Evolutionary conservation across 1,284 basidiomycete genomes (phyloP), one percentile per base, ranked within the genome.

Genomic region (Trichosporon sp.): DNA sequence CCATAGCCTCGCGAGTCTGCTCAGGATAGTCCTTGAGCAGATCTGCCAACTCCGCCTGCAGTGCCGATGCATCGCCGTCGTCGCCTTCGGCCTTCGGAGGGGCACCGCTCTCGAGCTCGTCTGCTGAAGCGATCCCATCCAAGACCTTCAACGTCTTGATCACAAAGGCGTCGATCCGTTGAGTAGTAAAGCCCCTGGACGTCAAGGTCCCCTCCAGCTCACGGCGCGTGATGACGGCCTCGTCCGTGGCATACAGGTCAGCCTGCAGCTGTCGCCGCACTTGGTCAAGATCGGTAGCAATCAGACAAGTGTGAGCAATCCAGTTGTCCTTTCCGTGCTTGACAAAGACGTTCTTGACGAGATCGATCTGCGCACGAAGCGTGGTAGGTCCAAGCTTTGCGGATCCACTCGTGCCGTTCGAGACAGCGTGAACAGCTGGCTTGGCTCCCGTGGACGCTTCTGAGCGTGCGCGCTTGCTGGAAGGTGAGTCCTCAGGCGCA

Each of bases 241-340:
- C 74, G 60, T 76, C 76, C 19, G 74, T 75, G 10, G 71, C 73
- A 64, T 74, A 75, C 23, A 78, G 67, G 59, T 78, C 75, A 4
- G 65, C 70, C 63, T 78, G 73, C 34, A 79, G 70, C 11, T 70
- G 64, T 6, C 73, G 70, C 36, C 75, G 73, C 36, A 71, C 71
- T 37, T 73, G 69, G 61, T 78, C 74, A 33, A 79, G 71, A 34
- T 75, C 74, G 5, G 71, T 71, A 3, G 76, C 73, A 54, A 79
- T 74, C n/a, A 78, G 66, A 62, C 75, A 78, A n/a, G 74, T 70
- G 63, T 79, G 77, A 23, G 74, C 74, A 52, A 79, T 76, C 77
- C 77, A 79, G 61, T 79, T 76, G 59, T 62, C 65, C 29, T 59
- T 34, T 29, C 76, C 75, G 58, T 75, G 73, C 61, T 76, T 76